Conservation (phyloP, 495 filamentous ascomycete species). For the Penicillium soppii region DNA sequence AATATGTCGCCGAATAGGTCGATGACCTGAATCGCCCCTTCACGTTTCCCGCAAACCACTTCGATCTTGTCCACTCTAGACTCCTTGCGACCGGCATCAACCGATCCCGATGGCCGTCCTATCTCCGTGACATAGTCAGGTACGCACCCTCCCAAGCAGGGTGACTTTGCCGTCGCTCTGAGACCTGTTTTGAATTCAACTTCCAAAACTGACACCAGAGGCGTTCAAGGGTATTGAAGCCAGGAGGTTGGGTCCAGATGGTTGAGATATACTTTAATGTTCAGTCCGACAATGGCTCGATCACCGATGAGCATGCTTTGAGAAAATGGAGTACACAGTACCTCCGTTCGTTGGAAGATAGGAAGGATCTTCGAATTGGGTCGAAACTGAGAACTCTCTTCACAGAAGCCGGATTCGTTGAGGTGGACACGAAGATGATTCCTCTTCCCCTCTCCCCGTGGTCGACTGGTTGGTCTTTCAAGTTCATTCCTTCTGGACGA, state of each 20-base stretch:
- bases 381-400: conserved; percentile 62
- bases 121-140: conserved; percentile 75
- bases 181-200: background rate
- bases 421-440: conserved; percentile 70
- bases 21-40: conserved; percentile 78
- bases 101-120: conserved; percentile 70
- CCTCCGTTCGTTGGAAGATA: conserved; percentile 61
- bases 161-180: background rate
- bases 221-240: conserved; percentile 53
- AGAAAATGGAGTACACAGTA: conserved; percentile 72
- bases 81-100: conserved; percentile 80
- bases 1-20: conserved; percentile 43
- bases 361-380: conserved; percentile 71
- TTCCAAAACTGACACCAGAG: conserved; percentile 16
- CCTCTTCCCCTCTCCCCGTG: conserved; percentile 72
- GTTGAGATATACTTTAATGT: conserved; percentile 84
- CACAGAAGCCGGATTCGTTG: conserved; percentile 66
- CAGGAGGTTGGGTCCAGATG: conserved; percentile 88
- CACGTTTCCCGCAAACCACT: conserved; percentile 72
- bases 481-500: background rate
- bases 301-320: conserved; percentile 69
- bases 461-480: conserved; percentile 58
- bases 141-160: conserved; percentile 20
- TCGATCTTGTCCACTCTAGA: conserved; percentile 88
- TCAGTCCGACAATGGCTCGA: conserved; percentile 85